These are phyloP conservation scores for Laburnicola sp. DNA, from an alignment of 2,329 filamentous ascomycete genomes.

Conservation along the genomic window DNA sequence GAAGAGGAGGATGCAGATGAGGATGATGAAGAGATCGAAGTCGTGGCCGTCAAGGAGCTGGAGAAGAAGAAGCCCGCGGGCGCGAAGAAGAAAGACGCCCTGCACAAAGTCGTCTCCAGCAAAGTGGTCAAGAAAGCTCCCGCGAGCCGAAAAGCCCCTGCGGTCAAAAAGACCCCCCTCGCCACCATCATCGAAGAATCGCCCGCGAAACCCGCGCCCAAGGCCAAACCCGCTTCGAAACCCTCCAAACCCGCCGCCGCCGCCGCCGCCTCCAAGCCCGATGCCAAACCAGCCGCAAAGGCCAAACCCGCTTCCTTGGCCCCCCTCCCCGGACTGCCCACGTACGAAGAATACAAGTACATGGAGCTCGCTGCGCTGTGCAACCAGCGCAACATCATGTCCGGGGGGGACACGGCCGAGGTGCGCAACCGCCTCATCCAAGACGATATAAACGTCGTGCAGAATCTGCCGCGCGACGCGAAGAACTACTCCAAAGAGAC, in stretches of 20 bases:
- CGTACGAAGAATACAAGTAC: conserved; percentile 22
- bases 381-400: conserved; percentile 16
- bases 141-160: no score
- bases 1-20: no score
- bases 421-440: conserved; percentile 22
- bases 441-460: conserved; percentile 22
- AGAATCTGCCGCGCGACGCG: conserved; percentile 12
- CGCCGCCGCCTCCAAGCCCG: background rate
- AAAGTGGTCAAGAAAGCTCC: background rate
- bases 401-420: conserved; percentile 12
- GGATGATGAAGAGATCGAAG: background rate
- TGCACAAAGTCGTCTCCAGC: background rate
- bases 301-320: background rate
- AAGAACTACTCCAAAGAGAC: background rate
- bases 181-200: background rate
- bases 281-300: background rate
- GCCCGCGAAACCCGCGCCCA: background rate
- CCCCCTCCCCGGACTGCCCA: conserved; percentile 5
- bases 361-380: conserved; percentile 20
- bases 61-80: no score
- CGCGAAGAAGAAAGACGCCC: background rate
- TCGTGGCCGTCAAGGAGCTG: background rate
- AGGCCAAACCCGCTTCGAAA: background rate
- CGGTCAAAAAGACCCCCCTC: background rate
- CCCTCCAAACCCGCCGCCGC: background rate